phyloP scores from a whole-genome alignment of 2,329 filamentous ascomycete species.

The Penicillium italicum region DNA sequence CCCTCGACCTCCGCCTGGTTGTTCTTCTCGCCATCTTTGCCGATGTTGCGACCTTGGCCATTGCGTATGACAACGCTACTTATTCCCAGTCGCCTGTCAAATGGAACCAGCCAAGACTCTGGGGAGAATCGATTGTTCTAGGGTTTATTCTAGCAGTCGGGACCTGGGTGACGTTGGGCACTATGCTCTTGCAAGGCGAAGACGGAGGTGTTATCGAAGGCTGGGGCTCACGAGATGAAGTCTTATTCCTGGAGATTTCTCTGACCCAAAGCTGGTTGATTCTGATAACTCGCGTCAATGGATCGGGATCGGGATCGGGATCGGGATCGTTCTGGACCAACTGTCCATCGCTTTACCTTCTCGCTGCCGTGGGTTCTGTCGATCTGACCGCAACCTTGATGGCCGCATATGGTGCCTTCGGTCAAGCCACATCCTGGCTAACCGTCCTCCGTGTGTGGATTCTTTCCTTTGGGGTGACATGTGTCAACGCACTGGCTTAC shows the following conservation, averaged over 20 bases:
- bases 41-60: slow-evolving; percentile 85
- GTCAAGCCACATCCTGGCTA: slow-evolving; percentile 64
- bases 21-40: slow-evolving; percentile 96
- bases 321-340: slow-evolving; percentile 78
- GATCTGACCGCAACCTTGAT: slow-evolving; percentile 83
- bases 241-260: slow-evolving; percentile 85
- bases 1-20: slow-evolving; percentile 78
- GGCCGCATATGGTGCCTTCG: slow-evolving; percentile 79
- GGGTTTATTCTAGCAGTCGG: slow-evolving; percentile 76
- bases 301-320: slow-evolving; percentile 47
- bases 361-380: slow-evolving; percentile 73
- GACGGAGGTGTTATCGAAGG: slow-evolving; percentile 86
- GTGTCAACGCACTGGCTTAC: slow-evolving; percentile 77
- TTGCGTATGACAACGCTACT: slow-evolving; percentile 89
- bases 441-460: slow-evolving; percentile 86
- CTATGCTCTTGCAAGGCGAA: slow-evolving; percentile 66
- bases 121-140: slow-evolving; percentile 85
- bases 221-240: slow-evolving; percentile 74
- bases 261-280: slow-evolving; percentile 95
- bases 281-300: slow-evolving; percentile 91
- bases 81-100: slow-evolving; percentile 84
- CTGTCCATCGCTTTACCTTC: slow-evolving; percentile 79
- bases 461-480: slow-evolving; percentile 73
- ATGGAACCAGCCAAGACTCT: slow-evolving; percentile 92
- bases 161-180: slow-evolving; percentile 85